phyloP scores from a whole-genome alignment of 1,139 yeast species.

The Hansenula sp. region DNA sequence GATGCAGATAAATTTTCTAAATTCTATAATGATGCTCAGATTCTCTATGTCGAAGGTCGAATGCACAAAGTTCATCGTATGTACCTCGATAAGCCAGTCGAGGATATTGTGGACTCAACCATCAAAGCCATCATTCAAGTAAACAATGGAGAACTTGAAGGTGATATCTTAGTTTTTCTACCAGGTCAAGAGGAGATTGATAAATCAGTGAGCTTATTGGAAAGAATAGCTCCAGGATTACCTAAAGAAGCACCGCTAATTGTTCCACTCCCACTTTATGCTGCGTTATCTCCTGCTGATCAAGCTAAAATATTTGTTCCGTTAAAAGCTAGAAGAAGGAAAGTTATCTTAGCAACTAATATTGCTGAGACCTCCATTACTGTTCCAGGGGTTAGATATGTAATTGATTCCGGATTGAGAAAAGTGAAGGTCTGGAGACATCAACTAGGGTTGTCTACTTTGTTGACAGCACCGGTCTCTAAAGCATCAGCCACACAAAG shows the following conservation, averaged over 20 bases:
- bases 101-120: conserved; percentile 80
- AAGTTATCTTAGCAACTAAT: conserved; percentile 86
- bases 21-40: conserved; percentile 76
- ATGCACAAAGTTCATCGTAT: conserved; percentile 77
- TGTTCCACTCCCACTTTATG: conserved; percentile 81
- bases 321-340: conserved; percentile 58
- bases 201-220: conserved; percentile 63
- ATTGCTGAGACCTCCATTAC: conserved; percentile 98
- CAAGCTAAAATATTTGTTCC: conserved; percentile 75
- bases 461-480: conserved; percentile 87
- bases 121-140: conserved; percentile 74
- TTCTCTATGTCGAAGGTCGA: conserved; percentile 83
- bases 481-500: conserved; percentile 94
- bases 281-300: conserved; percentile 82
- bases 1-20: conserved; percentile 86
- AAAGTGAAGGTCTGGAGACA: conserved; percentile 95
- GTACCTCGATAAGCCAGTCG: conserved; percentile 57
- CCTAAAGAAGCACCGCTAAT: conserved; percentile 75
- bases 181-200: conserved; percentile 99
- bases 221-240: conserved; percentile 56
- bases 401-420: conserved; percentile 85
- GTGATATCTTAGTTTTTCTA: conserved; percentile 84
- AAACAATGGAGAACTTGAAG: conserved; percentile 69
- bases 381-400: conserved; percentile 92
- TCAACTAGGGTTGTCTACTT: conserved; percentile 83